Percentiles rank a stretch among this genome's conserved stretches.
Evolutionary conservation across 1,139 yeast species (phyloP).

Genomic region (Suhomyces panamericanus): DNA sequence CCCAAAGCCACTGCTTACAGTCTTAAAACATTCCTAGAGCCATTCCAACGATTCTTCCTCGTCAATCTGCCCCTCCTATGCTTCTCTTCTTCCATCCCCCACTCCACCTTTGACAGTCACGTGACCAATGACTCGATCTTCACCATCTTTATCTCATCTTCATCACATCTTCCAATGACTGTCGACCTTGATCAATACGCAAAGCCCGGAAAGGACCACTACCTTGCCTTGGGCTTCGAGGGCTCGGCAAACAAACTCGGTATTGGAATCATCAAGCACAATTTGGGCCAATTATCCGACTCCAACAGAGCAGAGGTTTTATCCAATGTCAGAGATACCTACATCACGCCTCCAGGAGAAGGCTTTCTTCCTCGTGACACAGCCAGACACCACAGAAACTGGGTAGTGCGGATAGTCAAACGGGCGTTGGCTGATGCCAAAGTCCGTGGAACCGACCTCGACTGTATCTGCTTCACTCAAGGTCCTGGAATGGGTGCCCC

Average conservation of each 20-base stretch:
- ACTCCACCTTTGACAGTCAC: slow-evolving; percentile 9
- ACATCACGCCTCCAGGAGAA: slow-evolving; percentile 95
- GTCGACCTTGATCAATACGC: slow-evolving; percentile 42
- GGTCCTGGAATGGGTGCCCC: slow-evolving; percentile 99
- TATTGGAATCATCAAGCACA: slow-evolving; percentile 84
- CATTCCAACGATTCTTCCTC: too few species aligned
- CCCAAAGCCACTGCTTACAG: too few species aligned
- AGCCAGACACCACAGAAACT: slow-evolving; percentile 92
- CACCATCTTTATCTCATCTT: background rate
- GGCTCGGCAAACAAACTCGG: slow-evolving; percentile 97
- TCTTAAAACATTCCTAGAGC: too few species aligned
- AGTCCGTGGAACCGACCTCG: slow-evolving; percentile 60
- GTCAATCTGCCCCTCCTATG: too few species aligned
- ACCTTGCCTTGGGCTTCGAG: slow-evolving; percentile 84
- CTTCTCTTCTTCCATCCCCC: too few species aligned
- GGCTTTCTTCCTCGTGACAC: slow-evolving; percentile 96
- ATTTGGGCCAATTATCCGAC: slow-evolving; percentile 49
- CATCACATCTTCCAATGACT: slow-evolving; percentile 14
- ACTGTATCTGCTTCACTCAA: slow-evolving; percentile 92
- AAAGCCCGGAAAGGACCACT: slow-evolving; percentile 49
- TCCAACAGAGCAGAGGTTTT: slow-evolving; percentile 71
- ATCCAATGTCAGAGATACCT: slow-evolving; percentile 90
- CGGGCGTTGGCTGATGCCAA: slow-evolving; percentile 64
- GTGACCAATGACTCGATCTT: background rate
- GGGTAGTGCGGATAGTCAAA: slow-evolving; percentile 84